Evolutionary conservation across 2,329 filamentous ascomycete species (phyloP).

Genomic region (Fusarium duplospermum): DNA sequence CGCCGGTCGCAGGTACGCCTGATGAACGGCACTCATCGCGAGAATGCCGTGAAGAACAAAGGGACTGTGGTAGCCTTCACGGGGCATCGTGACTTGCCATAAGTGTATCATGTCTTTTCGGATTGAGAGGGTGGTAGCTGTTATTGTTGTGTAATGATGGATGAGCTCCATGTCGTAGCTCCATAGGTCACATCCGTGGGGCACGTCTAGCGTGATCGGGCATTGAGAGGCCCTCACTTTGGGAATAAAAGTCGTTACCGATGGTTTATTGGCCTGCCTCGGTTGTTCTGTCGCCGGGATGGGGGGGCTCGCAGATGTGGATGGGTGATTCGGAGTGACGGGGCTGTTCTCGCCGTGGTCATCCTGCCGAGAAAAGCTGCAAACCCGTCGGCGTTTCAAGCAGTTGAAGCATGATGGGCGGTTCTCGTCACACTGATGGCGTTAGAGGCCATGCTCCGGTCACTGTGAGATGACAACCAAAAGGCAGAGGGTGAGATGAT

Average conservation of each 20-base stretch:
- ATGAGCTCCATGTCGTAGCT: neutral
- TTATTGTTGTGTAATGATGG: neutral
- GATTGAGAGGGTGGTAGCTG: neutral
- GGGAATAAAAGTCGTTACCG: neutral
- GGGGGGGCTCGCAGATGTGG: neutral
- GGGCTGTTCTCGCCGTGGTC: neutral
- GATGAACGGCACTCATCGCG: neutral
- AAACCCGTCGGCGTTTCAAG: neutral
- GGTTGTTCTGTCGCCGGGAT: neutral
- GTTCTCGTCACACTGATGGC: neutral
- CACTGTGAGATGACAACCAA: neutral
- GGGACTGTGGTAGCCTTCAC: neutral
- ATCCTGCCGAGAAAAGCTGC: neutral
- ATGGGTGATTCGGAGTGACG: neutral
- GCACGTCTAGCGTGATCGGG: neutral
- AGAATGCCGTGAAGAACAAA: neutral
- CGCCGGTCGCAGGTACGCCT: neutral
- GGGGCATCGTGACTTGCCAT: neutral
- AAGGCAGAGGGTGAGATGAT: neutral
- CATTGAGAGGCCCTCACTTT: neutral
- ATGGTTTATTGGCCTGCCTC: neutral
- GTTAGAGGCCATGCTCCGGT: neutral
- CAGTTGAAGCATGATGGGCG: neutral
- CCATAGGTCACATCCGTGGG: neutral
- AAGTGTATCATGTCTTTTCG: neutral